These are phyloP conservation scores for Nannochloropsis salina DNA, from an alignment of 108 stramenopile genomes.

Conservation along the genomic window DNA sequence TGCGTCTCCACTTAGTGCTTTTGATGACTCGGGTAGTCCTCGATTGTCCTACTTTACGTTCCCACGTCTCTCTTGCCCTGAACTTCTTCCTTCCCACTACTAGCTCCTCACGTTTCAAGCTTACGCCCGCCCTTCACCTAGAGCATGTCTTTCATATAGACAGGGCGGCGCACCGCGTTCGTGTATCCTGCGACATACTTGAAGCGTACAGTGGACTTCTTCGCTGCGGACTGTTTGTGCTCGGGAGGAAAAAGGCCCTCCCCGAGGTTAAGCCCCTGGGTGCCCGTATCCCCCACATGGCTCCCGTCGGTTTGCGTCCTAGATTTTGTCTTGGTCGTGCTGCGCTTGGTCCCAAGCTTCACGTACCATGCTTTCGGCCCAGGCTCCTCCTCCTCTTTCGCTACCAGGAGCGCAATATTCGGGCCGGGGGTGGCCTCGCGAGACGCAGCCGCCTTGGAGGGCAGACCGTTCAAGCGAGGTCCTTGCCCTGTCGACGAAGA, in stretches of 20 bases:
- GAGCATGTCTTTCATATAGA: conserved; percentile 39
- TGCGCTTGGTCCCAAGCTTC: background rate
- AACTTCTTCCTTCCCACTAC: too few species aligned
- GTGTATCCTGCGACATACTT: conserved; percentile 42
- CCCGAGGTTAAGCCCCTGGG: background rate
- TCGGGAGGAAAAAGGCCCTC: background rate
- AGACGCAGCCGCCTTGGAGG: background rate
- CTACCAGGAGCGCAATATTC: background rate
- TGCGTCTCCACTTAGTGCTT: too few species aligned
- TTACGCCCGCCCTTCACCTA: conserved; percentile 13
- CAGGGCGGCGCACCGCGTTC: conserved; percentile 42
- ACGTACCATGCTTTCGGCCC: background rate
- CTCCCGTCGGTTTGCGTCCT: too few species aligned
- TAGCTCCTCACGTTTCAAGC: background rate
- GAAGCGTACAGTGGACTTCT: conserved; percentile 26
- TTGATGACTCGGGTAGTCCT: too few species aligned
- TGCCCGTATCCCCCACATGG: background rate
- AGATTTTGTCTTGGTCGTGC: background rate
- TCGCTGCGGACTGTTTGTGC: background rate
- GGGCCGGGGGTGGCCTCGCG: background rate
- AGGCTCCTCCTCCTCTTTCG: background rate
- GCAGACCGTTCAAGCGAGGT: background rate
- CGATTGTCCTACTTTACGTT: too few species aligned
- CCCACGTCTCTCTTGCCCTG: too few species aligned
- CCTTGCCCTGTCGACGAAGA: too few species aligned